phyloP scores from a whole-genome alignment of 2,329 filamentous ascomycete species.

The Hypoxylon sp. region DNA sequence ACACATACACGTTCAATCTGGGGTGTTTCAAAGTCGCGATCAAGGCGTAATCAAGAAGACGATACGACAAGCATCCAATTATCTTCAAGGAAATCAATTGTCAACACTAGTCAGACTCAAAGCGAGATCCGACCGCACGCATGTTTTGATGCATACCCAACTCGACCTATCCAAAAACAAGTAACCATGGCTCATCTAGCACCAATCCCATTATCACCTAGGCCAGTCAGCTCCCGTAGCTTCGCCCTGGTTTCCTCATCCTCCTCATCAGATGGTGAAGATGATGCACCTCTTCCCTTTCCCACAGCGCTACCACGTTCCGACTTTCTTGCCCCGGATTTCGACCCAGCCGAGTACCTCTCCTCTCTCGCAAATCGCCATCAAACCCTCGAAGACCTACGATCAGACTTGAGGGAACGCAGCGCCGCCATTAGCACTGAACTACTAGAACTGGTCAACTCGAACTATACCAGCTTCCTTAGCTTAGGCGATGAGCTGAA shows the following conservation, averaged over 20 bases:
- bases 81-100: no score
- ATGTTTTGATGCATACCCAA: no score
- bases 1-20: no score
- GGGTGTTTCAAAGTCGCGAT: no score
- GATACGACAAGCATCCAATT: no score
- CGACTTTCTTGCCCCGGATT: conserved; percentile 81
- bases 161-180: no score
- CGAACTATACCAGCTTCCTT: conserved; percentile 92
- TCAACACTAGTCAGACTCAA: no score
- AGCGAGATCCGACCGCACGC: no score
- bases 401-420: conserved; percentile 82
- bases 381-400: conserved; percentile 94
- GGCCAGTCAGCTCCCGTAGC: conserved; percentile 46
- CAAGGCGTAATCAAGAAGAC: no score
- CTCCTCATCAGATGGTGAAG: conserved; percentile 47
- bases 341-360: conserved; percentile 84
- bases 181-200: conserved; percentile 41
- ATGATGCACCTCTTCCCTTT: conserved; percentile 83
- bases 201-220: conserved; percentile 43
- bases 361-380: conserved; percentile 83
- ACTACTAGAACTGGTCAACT: conserved; percentile 92
- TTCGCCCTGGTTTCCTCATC: conserved; percentile 55
- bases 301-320: conserved; percentile 82
- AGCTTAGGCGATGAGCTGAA: conserved; percentile 81
- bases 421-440: conserved; percentile 83